Base-by-base conservation (phyloP, 768 basidiomycete genomes). In the Boletellus ananiceps region DNA sequence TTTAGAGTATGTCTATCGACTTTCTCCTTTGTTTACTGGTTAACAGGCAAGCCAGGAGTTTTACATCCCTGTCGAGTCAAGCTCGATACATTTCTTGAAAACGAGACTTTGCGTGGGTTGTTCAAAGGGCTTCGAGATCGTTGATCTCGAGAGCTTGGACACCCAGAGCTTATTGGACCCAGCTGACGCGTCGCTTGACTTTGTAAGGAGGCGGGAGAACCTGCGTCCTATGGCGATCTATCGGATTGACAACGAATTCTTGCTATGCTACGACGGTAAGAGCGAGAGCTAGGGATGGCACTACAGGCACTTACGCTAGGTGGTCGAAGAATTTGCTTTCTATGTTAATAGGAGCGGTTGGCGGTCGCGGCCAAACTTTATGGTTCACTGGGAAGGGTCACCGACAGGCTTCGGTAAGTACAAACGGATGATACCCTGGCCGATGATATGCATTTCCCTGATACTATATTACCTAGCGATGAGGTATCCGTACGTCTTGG, bases 271-370 rank as follows among this genome's bases (percentile, higher is more conserved):
- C 69, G 96, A 98, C 67, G 93, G 95, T 94, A 52, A 63, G 81
- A 73, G 13, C 34, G 50, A 51, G 40, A 23, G 23, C 35, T 44
- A 32, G 27, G 23, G 46, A 39, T 38, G 16, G 31, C 8, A 33
- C 19, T 31, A 33, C 46, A 25, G 43, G 57, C 27, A 45, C 46
- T 54, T 46, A 50, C 50, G n/a, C 39, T 23, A 12, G 43, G 16
- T 9, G 39, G 8, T 46, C 44, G 33, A 46, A 96, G 96, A 98
- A 71, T 99, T 97, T 65, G 96, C 96, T 0, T 98, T 99, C 66
- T 98, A 97, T 68, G 93, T 99, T 56, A 95, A 98, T 70, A 92
- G 90, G 74, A 94, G 85, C 54, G 96, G 96, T 2, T 88, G 92
- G 74, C 76, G 93, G 52, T 91, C 94, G 42, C 75, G 90, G 45